Percentiles rank a stretch among this genome's conserved stretches.
These are phyloP conservation scores for Globisporangium canariense DNA, from an alignment of 352 stramenopile species.

Conservation along the genomic window DNA sequence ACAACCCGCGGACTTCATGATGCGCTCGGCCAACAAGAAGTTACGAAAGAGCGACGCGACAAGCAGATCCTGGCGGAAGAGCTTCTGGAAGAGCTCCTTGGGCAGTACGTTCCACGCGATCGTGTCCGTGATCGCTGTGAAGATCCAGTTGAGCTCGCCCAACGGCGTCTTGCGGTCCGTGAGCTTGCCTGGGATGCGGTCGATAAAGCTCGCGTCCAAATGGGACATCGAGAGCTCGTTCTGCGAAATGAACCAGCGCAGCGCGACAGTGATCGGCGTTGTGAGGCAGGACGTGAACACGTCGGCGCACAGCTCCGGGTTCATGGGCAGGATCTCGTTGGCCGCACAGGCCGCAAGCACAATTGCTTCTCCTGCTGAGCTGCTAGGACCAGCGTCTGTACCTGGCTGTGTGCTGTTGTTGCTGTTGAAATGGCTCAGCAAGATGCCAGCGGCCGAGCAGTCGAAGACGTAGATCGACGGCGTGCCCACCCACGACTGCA, in stretches of 20 bases:
- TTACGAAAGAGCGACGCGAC: slow-evolving; percentile 98
- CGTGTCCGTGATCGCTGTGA: slow-evolving; percentile 99
- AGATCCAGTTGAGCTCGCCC: slow-evolving; percentile 99
- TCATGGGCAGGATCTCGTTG: slow-evolving; percentile 95
- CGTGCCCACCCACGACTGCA: slow-evolving; percentile 93
- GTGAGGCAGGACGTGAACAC: slow-evolving; percentile 99
- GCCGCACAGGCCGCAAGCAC: slow-evolving; percentile 94
- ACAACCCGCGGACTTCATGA: slow-evolving; percentile 90
- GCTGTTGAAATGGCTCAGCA: slow-evolving; percentile 93
- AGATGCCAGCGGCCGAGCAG: slow-evolving; percentile 94
- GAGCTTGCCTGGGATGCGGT: slow-evolving; percentile 90
- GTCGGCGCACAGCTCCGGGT: slow-evolving; percentile 97
- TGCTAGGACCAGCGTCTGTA: slow-evolving; percentile 20
- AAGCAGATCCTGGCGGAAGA: slow-evolving; percentile 99
- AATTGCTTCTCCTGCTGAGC: slow-evolving; percentile 87
- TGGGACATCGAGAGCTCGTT: slow-evolving; percentile 89
- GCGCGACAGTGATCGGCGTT: slow-evolving; percentile 97
- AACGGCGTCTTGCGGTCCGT: slow-evolving; percentile 93
- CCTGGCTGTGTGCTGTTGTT: slow-evolving; percentile 4
- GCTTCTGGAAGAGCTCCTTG: slow-evolving; percentile 94
- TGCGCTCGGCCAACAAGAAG: slow-evolving; percentile 97
- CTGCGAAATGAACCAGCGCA: slow-evolving; percentile 97
- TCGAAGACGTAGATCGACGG: slow-evolving; percentile 98
- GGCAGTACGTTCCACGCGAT: slow-evolving; percentile 99
- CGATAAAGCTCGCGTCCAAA: slow-evolving; percentile 81